These are phyloP conservation scores for Kuraishia piskuri DNA, from an alignment of 805 yeast species.

Conservation along the genomic window DNA sequence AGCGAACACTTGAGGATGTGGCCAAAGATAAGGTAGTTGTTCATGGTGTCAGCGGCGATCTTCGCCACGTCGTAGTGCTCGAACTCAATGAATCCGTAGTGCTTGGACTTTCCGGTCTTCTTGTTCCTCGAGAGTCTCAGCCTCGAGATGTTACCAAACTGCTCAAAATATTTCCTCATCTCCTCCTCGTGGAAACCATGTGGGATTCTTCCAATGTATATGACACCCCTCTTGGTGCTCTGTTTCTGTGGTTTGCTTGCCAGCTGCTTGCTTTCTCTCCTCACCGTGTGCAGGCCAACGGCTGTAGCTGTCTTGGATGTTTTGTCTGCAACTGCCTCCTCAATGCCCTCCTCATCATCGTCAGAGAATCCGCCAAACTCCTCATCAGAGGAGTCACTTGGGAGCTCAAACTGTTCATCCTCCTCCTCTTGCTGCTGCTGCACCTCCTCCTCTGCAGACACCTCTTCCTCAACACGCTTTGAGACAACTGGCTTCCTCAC, in stretches of 20 bases:
- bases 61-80: conserved; percentile 66
- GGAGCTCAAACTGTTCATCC: conserved; percentile 4
- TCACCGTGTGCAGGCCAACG: conserved; percentile 12
- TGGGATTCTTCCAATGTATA: conserved; percentile 90
- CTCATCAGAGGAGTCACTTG: conserved; percentile 3
- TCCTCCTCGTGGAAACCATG: conserved; percentile 84
- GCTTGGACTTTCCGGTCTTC: conserved; percentile 85
- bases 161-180: conserved; percentile 71
- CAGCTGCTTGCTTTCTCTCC: conserved; percentile 15
- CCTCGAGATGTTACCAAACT: conserved; percentile 80
- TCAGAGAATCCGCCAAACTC: conserved; percentile 7
- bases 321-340: conserved; percentile 1
- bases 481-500: neutral
- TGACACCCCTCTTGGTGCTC: conserved; percentile 46
- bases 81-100: conserved; percentile 87
- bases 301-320: conserved; percentile 15
- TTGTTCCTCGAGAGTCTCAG: conserved; percentile 82
- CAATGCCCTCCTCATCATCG: conserved; percentile 1
- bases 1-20: conserved; percentile 64
- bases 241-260: conserved; percentile 6
- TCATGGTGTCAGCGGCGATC: conserved; percentile 92
- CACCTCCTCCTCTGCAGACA: conserved; percentile 4
- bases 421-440: conserved; percentile 2
- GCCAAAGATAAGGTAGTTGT: conserved; percentile 83
- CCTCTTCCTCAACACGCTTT: neutral